These are phyloP conservation scores for Globisporangium middletonii DNA, from an alignment of 352 stramenopile species.

Conservation along the genomic window DNA sequence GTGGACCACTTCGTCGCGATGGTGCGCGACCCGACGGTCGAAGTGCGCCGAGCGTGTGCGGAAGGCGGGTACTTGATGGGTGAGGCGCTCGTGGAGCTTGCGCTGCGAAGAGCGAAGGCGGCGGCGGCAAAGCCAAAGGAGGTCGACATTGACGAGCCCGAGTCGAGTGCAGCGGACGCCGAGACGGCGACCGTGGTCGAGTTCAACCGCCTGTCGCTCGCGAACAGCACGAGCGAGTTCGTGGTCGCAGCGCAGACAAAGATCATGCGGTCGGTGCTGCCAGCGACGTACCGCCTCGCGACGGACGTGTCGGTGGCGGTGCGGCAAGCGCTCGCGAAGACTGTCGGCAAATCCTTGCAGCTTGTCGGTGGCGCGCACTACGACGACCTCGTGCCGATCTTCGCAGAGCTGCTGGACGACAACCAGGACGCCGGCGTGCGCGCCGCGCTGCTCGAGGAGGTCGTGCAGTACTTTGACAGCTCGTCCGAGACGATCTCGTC, in stretches of 20 bases:
- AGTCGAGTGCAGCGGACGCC: background rate
- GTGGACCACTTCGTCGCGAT: constrained; percentile 87
- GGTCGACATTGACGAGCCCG: constrained; percentile 1
- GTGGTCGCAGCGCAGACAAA: constrained; percentile 65
- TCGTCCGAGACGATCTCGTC: constrained; percentile 53
- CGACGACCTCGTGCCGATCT: constrained; percentile 78
- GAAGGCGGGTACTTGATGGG: constrained; percentile 61
- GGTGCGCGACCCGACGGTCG: constrained; percentile 76
- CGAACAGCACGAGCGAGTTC: constrained; percentile 23
- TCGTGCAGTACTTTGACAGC: constrained; percentile 69
- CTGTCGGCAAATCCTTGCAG: constrained; percentile 65
- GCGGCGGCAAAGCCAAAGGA: background rate
- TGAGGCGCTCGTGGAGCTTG: constrained; percentile 50
- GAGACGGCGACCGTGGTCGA: constrained; percentile 9
- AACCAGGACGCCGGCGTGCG: constrained; percentile 74
- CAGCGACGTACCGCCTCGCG: constrained; percentile 69
- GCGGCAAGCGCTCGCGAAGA: constrained; percentile 64
- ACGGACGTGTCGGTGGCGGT: constrained; percentile 76
- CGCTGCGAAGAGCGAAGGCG: constrained; percentile 19
- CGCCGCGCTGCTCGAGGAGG: constrained; percentile 78
- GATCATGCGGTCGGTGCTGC: constrained; percentile 74
- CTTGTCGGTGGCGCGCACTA: constrained; percentile 64
- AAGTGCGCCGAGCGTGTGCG: constrained; percentile 73
- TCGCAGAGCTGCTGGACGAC: constrained; percentile 76
- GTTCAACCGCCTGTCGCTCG: constrained; percentile 18